Evolutionary conservation across 306 rosid species (phyloP).

Genomic region (Carpinus viminea): DNA sequence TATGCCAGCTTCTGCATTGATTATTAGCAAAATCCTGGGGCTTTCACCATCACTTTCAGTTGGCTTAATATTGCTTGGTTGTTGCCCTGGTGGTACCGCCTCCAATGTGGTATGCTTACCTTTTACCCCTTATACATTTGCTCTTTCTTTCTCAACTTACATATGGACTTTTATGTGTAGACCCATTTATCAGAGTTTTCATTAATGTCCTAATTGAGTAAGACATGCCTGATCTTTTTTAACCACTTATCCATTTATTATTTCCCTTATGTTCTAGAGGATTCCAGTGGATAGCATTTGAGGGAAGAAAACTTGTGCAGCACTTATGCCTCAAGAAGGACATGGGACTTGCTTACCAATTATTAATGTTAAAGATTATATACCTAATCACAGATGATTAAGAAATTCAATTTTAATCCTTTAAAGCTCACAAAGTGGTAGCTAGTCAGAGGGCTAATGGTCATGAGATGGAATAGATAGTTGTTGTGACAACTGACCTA

Average conservation of each 20-base stretch:
- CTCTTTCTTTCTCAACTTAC: neutral
- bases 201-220: neutral
- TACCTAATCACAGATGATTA: neutral
- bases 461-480: neutral
- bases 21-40: slow-evolving; percentile 32
- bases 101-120: slow-evolving; percentile 47
- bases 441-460: neutral
- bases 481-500: neutral
- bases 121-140: neutral
- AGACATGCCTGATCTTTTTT: neutral
- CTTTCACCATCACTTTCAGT: slow-evolving; percentile 43
- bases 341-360: neutral
- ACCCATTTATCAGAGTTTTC: neutral
- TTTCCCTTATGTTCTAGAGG: neutral
- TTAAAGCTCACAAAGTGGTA: neutral
- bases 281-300: neutral
- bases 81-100: slow-evolving; percentile 56
- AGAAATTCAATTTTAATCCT: neutral
- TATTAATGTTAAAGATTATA: neutral
- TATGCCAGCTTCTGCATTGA: slow-evolving; percentile 36
- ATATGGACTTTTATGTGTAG: neutral
- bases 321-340: neutral
- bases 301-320: neutral
- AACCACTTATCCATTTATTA: neutral
- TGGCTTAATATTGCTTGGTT: slow-evolving; percentile 46